phyloP scores from a whole-genome alignment of 2,329 filamentous ascomycete species.

The Oidium heveae region DNA sequence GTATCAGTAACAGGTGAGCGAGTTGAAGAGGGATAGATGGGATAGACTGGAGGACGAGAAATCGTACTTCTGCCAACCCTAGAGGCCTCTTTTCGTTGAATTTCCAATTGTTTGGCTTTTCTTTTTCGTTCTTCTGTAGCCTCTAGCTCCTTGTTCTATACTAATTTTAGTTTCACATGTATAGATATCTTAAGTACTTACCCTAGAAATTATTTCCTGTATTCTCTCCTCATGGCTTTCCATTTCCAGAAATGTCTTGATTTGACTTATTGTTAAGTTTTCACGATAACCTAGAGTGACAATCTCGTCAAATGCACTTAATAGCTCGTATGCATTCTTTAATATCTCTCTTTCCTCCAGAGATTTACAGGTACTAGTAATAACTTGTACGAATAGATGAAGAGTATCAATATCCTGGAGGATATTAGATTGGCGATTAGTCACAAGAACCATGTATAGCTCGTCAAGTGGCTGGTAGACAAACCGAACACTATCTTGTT shows the following conservation, averaged over 20 bases:
- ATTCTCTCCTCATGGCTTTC: slow-evolving; percentile 97
- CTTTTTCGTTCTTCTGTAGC: slow-evolving; percentile 95
- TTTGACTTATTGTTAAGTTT: slow-evolving; percentile 87
- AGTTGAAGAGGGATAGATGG: slow-evolving; percentile 62
- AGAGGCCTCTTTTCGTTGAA: slow-evolving; percentile 92
- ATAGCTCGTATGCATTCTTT: slow-evolving; percentile 82
- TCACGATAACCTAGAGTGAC: slow-evolving; percentile 90
- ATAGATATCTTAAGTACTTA: slow-evolving; percentile 18
- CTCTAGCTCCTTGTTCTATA: slow-evolving; percentile 90
- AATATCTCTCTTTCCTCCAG: slow-evolving; percentile 89
- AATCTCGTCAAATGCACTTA: slow-evolving; percentile 91
- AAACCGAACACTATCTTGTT: slow-evolving; percentile 98
- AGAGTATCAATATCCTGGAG: slow-evolving; percentile 97
- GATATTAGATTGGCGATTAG: slow-evolving; percentile 97
- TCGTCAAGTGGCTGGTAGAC: slow-evolving; percentile 98
- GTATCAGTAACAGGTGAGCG: slow-evolving; percentile 52
- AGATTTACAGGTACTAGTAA: slow-evolving; percentile 86
- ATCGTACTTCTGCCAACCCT: slow-evolving; percentile 41
- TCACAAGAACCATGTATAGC: slow-evolving; percentile 98
- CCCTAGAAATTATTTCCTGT: slow-evolving; percentile 86
- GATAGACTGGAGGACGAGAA: slow-evolving; percentile 59
- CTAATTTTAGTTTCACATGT: slow-evolving; percentile 7
- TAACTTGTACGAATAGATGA: slow-evolving; percentile 92
- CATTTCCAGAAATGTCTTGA: slow-evolving; percentile 98
- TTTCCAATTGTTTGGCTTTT: slow-evolving; percentile 94